Evolutionary conservation across 2,329 filamentous ascomycete species (phyloP).

Genomic region (Penicillium sclerotiorum): DNA sequence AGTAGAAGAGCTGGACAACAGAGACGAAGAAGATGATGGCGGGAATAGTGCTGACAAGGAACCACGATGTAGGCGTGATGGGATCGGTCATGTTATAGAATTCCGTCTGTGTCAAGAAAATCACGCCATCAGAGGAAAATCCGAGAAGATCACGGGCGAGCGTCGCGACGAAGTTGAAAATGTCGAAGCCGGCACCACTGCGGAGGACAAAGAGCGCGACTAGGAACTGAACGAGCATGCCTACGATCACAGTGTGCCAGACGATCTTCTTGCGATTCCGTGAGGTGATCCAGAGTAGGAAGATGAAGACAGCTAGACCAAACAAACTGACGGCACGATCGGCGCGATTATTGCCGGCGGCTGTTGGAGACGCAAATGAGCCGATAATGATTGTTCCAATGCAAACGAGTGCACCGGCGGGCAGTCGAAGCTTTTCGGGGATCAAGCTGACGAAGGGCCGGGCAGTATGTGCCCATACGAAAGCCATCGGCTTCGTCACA

Average conservation of each 20-base stretch:
- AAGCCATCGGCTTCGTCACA: slow-evolving; percentile 67
- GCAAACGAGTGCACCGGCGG: slow-evolving; percentile 64
- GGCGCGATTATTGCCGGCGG: slow-evolving; percentile 72
- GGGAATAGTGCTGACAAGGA: slow-evolving; percentile 78
- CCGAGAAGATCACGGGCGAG: slow-evolving; percentile 74
- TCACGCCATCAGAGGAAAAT: slow-evolving; percentile 72
- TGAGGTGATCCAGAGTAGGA: slow-evolving; percentile 70
- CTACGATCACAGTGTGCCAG: slow-evolving; percentile 82
- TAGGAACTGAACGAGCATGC: slow-evolving; percentile 86
- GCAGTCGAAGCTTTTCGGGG: slow-evolving; percentile 66
- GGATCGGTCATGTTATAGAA: slow-evolving; percentile 25
- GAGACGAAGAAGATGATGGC: slow-evolving; percentile 96
- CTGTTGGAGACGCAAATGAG: slow-evolving; percentile 72
- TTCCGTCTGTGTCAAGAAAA: slow-evolving; percentile 65
- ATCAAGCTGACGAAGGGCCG: slow-evolving; percentile 62
- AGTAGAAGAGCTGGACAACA: slow-evolving; percentile 83
- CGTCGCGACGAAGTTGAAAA: slow-evolving; percentile 84
- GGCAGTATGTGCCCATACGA: slow-evolving; percentile 68
- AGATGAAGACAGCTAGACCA: slow-evolving; percentile 72
- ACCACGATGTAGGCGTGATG: slow-evolving; percentile 58
- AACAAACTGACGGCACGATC: slow-evolving; percentile 82
- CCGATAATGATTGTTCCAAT: slow-evolving; percentile 75
- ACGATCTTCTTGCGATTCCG: slow-evolving; percentile 61
- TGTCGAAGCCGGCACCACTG: slow-evolving; percentile 79
- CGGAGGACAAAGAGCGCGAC: slow-evolving; percentile 86